A percentile compares a stretch with the other conserved stretches of the same genome.
phyloP scores from a whole-genome alignment of 768 basidiomycete species.

The Mycena maculata region DNA sequence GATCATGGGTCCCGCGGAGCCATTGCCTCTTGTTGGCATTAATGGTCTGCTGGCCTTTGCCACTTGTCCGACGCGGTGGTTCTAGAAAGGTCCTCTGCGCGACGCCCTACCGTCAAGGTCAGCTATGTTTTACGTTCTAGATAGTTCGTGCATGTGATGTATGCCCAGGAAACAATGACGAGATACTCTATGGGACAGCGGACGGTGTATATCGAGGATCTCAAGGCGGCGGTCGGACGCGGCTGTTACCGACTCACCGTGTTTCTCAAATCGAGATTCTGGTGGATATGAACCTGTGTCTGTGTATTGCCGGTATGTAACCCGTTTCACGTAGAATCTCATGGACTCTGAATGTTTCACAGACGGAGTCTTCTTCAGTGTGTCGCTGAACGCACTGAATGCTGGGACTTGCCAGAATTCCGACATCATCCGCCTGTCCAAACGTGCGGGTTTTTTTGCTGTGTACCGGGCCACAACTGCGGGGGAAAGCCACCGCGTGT shows the following conservation, averaged over 20 bases:
- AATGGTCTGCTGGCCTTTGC: constrained; percentile 17
- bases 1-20: constrained; percentile 31
- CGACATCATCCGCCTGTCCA: constrained; percentile 11
- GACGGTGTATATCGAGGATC: constrained; percentile 27
- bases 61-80: constrained; percentile 13
- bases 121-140: background rate
- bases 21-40: constrained; percentile 12
- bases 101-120: constrained; percentile 2
- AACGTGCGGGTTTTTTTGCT: constrained; percentile 51
- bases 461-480: constrained; percentile 68
- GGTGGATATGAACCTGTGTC: constrained; percentile 77
- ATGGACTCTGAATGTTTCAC: background rate
- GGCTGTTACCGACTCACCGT: constrained; percentile 3
- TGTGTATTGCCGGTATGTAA: constrained; percentile 74
- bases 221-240: constrained; percentile 4
- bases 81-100: constrained; percentile 13
- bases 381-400: constrained; percentile 18
- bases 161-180: background rate
- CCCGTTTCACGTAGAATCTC: too few species aligned
- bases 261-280: constrained; percentile 84
- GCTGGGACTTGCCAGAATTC: background rate
- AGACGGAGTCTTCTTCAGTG: constrained; percentile 26
- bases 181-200: constrained; percentile 21
- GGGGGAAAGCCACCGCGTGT: constrained; percentile 73
- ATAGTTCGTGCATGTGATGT: background rate